Percentiles rank a stretch among this genome's conserved stretches.
These are phyloP conservation scores for Cenchrus purpureus DNA, from an alignment of 176 grass and related monocot species.

Conservation along the genomic window DNA sequence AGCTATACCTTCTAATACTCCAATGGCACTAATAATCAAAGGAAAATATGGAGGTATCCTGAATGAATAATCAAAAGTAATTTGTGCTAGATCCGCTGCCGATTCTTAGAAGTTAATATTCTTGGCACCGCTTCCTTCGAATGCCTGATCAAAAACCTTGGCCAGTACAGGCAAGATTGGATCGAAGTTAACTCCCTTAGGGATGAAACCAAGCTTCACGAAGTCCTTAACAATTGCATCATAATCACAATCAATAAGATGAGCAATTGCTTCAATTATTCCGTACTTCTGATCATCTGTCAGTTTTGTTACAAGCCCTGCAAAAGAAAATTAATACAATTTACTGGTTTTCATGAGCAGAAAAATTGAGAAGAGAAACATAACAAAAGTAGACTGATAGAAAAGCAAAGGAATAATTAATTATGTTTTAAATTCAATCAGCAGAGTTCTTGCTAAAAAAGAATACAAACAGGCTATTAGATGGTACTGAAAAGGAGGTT, in stretches of 20 bases:
- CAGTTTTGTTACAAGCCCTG: conserved; percentile 95
- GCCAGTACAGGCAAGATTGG: conserved; percentile 93
- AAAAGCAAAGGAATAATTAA: not conserved
- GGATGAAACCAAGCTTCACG: conserved; percentile 95
- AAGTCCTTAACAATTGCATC: conserved; percentile 93
- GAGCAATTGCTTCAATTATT: conserved; percentile 97
- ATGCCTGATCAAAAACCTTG: conserved; percentile 98
- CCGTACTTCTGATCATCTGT: conserved; percentile 97
- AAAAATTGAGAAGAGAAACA: conserved; percentile 1
- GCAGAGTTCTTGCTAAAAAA: not conserved
- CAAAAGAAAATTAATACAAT: conserved; percentile 4
- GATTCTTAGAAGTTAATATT: conserved; percentile 98
- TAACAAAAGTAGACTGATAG: not conserved
- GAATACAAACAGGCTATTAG: conserved; percentile 11
- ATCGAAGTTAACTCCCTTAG: conserved; percentile 90
- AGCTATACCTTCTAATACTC: conserved; percentile 96
- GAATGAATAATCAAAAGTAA: conserved; percentile 99
- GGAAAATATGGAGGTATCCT: conserved; percentile 97
- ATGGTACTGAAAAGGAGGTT: not conserved
- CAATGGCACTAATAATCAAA: conserved; percentile 97
- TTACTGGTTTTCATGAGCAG: conserved; percentile 14
- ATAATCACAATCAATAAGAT: conserved; percentile 98
- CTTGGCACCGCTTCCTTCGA: conserved; percentile 97
- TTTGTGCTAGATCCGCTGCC: conserved; percentile 94
- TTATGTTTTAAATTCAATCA: not conserved